Evolutionary conservation across 768 basidiomycete genomes (phyloP), one percentile per base, ranked within the genome.

Genomic region (Hygrophoropsis aurantiaca): DNA sequence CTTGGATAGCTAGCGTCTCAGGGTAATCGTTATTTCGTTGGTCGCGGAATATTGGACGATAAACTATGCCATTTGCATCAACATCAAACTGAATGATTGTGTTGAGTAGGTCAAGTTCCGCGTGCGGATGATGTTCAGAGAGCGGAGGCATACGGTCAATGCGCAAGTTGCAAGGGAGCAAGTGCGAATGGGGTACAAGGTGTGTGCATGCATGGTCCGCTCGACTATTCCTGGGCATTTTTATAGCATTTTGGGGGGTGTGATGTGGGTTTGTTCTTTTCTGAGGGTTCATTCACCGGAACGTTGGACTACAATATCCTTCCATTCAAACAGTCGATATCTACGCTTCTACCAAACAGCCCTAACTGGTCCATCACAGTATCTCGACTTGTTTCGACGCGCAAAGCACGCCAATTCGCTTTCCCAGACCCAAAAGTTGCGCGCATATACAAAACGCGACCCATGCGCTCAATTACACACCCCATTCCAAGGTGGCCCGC

Each of bases 51-150:
- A 42, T n/a, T 11, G 6, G 24, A 2, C 3, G 26, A 15, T 36
- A 26, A 18, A 7, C 33, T 16, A 36, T 32, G 44, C 43, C 41
- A 15, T 41, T 38, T 27, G 56, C 46, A 38, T 49, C 11, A n/a
- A n/a, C n/a, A n/a, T n/a, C n/a, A n/a, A n/a, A n/a, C n/a, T n/a
- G n/a, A n/a, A n/a, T n/a, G n/a, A n/a, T n/a, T n/a, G n/a, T n/a
- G n/a, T n/a, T n/a, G n/a, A n/a, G n/a, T 56, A 90, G 88, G 71
- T 87, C 36, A 73, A 73, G 56, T 75, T 74, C 59, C 79, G 81
- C 18, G 67, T 90, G 27, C 65, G 73, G 11, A 67, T 64, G 34
- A 60, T 82, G 15, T 88, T 90, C 60, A 67, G 74, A 39, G 57
- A 68, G 44, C 73, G 82, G 44, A 72, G 67, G 52, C 68, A 74